Base-by-base conservation (phyloP, 2,329 filamentous ascomycete genomes). In the Truncatella angustata region DNA sequence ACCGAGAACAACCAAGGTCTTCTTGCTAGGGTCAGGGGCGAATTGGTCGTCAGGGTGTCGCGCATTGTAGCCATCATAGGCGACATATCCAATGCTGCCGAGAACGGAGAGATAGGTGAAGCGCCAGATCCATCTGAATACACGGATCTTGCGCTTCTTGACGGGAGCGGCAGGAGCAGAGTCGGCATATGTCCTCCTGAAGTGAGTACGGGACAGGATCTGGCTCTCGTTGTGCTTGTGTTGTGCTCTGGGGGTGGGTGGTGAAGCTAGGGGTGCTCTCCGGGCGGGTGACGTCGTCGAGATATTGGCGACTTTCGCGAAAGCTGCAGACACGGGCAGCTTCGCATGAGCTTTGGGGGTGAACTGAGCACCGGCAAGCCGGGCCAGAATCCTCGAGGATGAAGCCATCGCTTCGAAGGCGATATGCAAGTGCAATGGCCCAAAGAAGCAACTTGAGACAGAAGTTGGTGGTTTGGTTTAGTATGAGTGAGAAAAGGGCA, bases 1-100 rank as follows among this genome's bases (percentile, higher is more conserved):
- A 97, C 94, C 94, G 51, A 99, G 82, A 60, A 99, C 85, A 43
- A 99, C 94, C 52, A 99, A 80, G 10, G 92, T 99, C 83, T 99
- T 99, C 88, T 97, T 99, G 64, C 68, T 80, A 51, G 92, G 89
- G 72, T 97, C 91, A 16, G 89, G 85, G 57, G 84, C 77, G 54
- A 81, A 75, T 76, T 97, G 94, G 50, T 92, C 87, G 37, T 80
- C 79, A 9, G 93, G 93, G 71, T 96, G 82, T 63, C 90, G 86
- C 69, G 90, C 85, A 47, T 86, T 77, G 72, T 92, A 97, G 74
- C 97, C 87, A 66, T 83, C 82, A 71, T 94, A 97, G 62, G 81
- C 82, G 54, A 92, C 75, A 67, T 87, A 91, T 58, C 77, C 90
- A 37, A 88, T 67, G 53, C 86, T 79, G 57, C 80, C 88, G 56